Evolutionary conservation across 306 rosid species (phyloP), one percentile per base, ranked within the genome.

Genomic region (Fagus sylvatica): DNA sequence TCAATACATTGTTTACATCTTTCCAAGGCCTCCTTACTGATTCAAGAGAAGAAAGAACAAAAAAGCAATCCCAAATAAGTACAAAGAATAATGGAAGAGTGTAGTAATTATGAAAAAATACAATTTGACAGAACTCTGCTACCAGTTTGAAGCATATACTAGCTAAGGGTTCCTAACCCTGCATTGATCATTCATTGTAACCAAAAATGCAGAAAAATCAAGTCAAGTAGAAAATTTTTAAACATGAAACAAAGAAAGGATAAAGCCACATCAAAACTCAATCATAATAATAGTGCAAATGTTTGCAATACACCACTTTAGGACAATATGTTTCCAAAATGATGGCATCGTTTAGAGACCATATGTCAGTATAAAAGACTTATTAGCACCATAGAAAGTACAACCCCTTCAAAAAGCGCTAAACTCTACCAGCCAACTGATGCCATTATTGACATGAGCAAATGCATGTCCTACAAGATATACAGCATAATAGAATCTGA

Each of bases 1-100:
- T 94, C 97, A 46, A 94, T 87, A 78, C 49, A 74, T 15, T 71
- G 80, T 84, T 90, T 94, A 80, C 98, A 89, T 74, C 71, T 92
- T 77, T 77, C 81, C 91, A 94, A 86, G 40, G 88, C 93, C 54
- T 86, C 91, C 17, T 83, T 78, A 77, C 98, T 94, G 69, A 56
- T 66, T 72, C 59, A 85, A 64, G 28, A 43, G 61, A 56, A 64
- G 57, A 46, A 37, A 53, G 6, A 15, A 54, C 5, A 61, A 17
- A 57, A 65, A 42, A 37, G 76, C 41, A 54, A 56, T 77, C 73
- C 71, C 66, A 72, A 85, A 71, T 2, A 72, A 73, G 42, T n/a
- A 56, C n/a, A 56, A 33, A 36, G 72, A 30, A 12, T 36, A 55
- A 43, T 37, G 56, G 76, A 3, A n/a, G 37, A 53, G 82, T 51